Percentiles rank a stretch among this genome's conserved stretches.
These are phyloP conservation scores for Syzygium oleosum DNA, from an alignment of 345 rosid species.

Conservation along the genomic window DNA sequence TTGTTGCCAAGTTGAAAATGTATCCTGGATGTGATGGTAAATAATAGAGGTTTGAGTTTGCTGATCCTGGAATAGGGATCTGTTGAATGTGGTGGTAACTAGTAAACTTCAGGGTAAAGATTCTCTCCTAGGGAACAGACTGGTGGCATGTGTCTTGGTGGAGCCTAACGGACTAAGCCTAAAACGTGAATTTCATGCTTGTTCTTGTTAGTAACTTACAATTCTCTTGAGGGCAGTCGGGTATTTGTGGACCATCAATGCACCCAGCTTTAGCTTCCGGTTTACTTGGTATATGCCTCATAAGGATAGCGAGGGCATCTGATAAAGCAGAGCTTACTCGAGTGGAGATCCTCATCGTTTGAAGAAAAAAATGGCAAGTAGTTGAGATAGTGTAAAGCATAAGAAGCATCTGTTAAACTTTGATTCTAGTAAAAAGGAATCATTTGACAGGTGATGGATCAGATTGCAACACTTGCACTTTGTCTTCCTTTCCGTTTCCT, in stretches of 20 bases:
- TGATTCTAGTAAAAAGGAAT: background rate
- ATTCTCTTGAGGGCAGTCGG: background rate
- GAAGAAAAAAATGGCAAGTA: background rate
- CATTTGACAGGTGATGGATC: background rate
- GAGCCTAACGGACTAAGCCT: background rate
- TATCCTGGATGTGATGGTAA: background rate
- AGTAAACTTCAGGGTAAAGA: background rate
- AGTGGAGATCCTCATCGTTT: background rate
- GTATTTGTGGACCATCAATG: background rate
- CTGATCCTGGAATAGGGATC: background rate
- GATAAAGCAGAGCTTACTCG: background rate
- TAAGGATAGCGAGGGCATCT: background rate
- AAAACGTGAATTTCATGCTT: background rate
- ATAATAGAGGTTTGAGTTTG: background rate
- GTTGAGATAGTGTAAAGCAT: background rate
- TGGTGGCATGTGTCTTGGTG: background rate
- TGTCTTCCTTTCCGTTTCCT: background rate
- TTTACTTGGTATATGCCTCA: too few species aligned
- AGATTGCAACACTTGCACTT: background rate
- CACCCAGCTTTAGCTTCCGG: background rate
- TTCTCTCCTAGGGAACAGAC: background rate
- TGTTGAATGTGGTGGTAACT: background rate
- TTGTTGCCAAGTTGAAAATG: background rate
- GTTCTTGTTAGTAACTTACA: background rate
- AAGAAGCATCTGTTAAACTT: background rate